Evolutionary conservation across 2,329 filamentous ascomycete species (phyloP).

Genomic region (Colletotrichum sublineola): DNA sequence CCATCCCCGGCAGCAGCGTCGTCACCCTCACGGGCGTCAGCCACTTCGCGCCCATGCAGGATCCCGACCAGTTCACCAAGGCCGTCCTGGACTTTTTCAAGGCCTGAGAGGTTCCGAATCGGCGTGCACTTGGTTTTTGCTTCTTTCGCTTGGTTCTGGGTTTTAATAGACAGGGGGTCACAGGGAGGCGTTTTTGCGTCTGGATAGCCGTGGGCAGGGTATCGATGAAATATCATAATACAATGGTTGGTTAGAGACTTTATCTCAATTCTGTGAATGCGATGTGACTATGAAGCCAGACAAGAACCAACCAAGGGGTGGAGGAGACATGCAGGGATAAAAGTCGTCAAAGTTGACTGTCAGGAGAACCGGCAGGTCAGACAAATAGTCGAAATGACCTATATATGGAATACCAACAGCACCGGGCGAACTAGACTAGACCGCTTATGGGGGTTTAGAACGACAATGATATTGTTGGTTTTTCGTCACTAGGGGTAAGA

Average conservation of each 20-base stretch:
- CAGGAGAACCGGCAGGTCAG: too few species aligned
- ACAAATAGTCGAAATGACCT: background rate
- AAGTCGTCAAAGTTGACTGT: too few species aligned
- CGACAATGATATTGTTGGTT: too few species aligned
- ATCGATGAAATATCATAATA: background rate
- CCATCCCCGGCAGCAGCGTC: conserved; percentile 54
- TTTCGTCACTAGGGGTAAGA: too few species aligned
- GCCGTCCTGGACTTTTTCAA: conserved; percentile 50
- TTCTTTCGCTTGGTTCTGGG: too few species aligned
- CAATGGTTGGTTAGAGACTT: background rate
- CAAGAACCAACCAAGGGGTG: background rate
- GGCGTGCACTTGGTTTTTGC: background rate
- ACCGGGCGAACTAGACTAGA: too few species aligned
- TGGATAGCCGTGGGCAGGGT: background rate
- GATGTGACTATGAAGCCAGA: background rate
- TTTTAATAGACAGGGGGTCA: background rate
- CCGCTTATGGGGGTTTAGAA: too few species aligned
- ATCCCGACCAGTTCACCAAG: conserved; percentile 53
- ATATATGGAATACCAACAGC: background rate
- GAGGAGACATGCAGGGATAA: too few species aligned
- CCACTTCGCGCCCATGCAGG: conserved; percentile 59
- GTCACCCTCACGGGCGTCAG: conserved; percentile 54
- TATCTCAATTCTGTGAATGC: background rate
- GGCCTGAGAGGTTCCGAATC: background rate
- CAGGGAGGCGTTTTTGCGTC: background rate